phyloP scores from a whole-genome alignment of 1,284 basidiomycete genomes.

The Phenoliferia sp. region DNA sequence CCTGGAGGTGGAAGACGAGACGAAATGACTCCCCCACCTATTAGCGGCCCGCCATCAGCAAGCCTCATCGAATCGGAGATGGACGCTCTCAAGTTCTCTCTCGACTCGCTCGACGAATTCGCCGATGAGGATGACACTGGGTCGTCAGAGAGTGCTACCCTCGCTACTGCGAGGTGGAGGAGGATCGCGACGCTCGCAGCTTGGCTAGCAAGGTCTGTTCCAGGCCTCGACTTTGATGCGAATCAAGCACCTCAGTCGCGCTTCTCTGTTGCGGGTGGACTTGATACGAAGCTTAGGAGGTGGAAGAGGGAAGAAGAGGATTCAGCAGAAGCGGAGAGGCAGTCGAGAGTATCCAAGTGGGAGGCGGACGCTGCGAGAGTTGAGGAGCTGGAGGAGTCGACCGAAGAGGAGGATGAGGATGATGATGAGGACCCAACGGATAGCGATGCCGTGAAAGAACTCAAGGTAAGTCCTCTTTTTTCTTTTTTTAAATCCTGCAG shows the following conservation, averaged over 20 bases:
- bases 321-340: constrained; percentile 32
- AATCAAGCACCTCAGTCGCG: constrained; percentile 6
- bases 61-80: constrained; percentile 58
- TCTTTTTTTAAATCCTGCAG: background rate
- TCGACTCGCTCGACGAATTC: constrained; percentile 39
- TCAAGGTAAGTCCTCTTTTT: constrained; percentile 25
- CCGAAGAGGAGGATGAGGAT: constrained; percentile 39
- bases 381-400: constrained; percentile 28
- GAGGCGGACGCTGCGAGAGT: constrained; percentile 19
- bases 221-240: constrained; percentile 64
- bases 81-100: constrained; percentile 66
- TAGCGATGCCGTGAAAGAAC: constrained; percentile 18
- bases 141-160: constrained; percentile 58
- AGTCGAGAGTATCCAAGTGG: constrained; percentile 23
- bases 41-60: constrained; percentile 6
- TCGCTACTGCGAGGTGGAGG: constrained; percentile 58
- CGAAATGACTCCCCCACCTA: constrained; percentile 10
- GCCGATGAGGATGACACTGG: constrained; percentile 46
- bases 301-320: constrained; percentile 69
- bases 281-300: constrained; percentile 62
- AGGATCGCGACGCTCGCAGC: constrained; percentile 68
- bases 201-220: constrained; percentile 62
- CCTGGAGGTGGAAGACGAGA: background rate
- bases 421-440: constrained; percentile 21
- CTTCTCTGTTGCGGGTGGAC: constrained; percentile 55